Conservation (phyloP, 305 asterid genomes). For the Rubia peregrina region DNA sequence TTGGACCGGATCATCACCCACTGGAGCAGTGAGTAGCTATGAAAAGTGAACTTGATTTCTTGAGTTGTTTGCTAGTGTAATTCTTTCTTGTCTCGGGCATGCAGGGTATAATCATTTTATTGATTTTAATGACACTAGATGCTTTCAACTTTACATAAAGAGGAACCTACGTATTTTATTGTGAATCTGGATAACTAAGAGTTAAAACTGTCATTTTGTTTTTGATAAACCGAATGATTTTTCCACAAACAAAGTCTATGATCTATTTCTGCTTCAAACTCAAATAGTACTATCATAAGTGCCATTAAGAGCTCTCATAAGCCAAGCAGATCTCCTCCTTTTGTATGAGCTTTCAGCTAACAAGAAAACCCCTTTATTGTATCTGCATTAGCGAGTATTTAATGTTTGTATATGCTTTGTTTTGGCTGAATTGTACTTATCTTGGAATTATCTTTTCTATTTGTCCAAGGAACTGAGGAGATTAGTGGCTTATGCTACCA, state of each 20-base stretch:
- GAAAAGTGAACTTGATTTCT: background rate
- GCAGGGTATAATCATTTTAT: background rate
- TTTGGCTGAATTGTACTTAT: constrained; percentile 1
- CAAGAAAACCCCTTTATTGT: background rate
- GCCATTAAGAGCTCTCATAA: background rate
- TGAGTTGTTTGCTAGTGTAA: background rate
- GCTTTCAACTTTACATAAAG: background rate
- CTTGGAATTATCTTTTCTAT: constrained; percentile 7
- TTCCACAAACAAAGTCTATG: background rate
- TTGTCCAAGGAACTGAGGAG: constrained; percentile 71
- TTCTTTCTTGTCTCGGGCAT: background rate
- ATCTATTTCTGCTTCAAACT: background rate
- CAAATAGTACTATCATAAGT: background rate
- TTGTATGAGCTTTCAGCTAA: background rate
- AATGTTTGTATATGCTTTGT: background rate
- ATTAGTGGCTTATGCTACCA: constrained; percentile 74
- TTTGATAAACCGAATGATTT: background rate
- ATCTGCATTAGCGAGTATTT: background rate
- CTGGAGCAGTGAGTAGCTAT: constrained; percentile 54
- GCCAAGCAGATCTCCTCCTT: background rate
- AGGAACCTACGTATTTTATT: background rate
- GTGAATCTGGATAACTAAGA: background rate
- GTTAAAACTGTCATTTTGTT: background rate
- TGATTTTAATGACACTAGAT: background rate
- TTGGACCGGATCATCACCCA: constrained; percentile 78